These are phyloP conservation scores for Kwoniella dendrophila DNA, from an alignment of 768 basidiomycete genomes.

Conservation along the genomic window DNA sequence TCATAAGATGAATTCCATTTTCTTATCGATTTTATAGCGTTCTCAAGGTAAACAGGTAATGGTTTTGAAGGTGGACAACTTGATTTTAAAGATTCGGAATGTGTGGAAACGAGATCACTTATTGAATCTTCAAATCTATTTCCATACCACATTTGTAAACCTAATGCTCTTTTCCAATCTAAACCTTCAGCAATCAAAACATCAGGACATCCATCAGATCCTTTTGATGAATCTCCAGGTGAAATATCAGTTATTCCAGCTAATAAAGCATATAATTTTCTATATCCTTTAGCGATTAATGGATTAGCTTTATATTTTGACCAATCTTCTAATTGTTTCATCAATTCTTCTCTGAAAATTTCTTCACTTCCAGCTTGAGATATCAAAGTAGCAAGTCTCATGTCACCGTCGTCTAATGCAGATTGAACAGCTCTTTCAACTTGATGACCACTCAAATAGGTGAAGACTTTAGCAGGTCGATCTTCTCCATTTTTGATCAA, in stretches of 20 bases:
- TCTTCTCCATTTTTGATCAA: conserved; percentile 61
- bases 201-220: conserved; percentile 61
- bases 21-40: not conserved
- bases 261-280: conserved; percentile 80
- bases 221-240: conserved; percentile 61
- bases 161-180: conserved; percentile 94
- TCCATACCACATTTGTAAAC: conserved; percentile 86
- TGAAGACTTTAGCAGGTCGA: conserved; percentile 64
- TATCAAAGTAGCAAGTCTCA: conserved; percentile 84
- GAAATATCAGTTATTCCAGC: conserved; percentile 72
- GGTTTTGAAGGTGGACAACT: conserved; percentile 55
- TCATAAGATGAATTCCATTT: conserved; percentile 32
- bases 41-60: conserved; percentile 49
- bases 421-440: conserved; percentile 76
- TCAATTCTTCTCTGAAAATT: conserved; percentile 71
- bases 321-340: conserved; percentile 80
- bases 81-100: conserved; percentile 57
- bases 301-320: conserved; percentile 71
- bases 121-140: conserved; percentile 66
- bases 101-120: conserved; percentile 68
- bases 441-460: conserved; percentile 82
- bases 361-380: conserved; percentile 76
- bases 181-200: conserved; percentile 70
- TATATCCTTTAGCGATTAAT: conserved; percentile 68
- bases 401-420: conserved; percentile 73